phyloP scores from a whole-genome alignment of 257 asterid genomes.

The Salvia miltiorrhiza region DNA sequence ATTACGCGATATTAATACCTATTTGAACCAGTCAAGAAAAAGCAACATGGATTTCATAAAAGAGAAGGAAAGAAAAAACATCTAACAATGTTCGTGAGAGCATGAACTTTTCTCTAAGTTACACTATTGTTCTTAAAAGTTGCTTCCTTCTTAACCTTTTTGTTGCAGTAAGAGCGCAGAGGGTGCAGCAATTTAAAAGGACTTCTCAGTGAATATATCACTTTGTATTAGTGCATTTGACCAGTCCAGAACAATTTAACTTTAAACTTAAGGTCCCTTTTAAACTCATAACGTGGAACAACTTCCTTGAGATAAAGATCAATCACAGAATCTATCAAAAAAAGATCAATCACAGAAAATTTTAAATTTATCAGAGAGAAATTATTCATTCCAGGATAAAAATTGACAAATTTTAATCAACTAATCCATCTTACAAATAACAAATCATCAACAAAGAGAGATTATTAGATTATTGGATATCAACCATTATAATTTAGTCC shows the following conservation, averaged over 20 bases:
- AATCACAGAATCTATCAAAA: neutral
- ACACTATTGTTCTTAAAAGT: no score
- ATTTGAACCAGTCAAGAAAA: neutral
- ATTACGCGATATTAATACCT: neutral
- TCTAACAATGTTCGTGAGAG: no score
- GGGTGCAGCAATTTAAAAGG: neutral
- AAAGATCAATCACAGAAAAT: neutral
- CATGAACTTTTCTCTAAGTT: neutral
- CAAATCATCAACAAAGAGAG: neutral
- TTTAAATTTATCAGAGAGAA: neutral
- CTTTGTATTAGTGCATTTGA: neutral
- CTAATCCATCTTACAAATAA: neutral
- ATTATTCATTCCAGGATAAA: neutral
- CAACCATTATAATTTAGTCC: neutral
- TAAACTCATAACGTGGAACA: neutral
- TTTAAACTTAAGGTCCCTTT: neutral
- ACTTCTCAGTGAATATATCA: neutral
- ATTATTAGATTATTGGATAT: neutral
- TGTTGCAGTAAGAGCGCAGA: neutral
- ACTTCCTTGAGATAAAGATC: neutral
- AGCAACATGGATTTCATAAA: neutral
- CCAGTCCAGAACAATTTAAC: neutral
- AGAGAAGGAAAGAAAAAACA: neutral
- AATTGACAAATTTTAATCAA: neutral
- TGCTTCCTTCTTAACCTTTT: no score